Percentiles rank a stretch among this genome's conserved stretches.
phyloP scores from a whole-genome alignment of 352 stramenopile genomes.

The Phytopythium mirpurense region DNA sequence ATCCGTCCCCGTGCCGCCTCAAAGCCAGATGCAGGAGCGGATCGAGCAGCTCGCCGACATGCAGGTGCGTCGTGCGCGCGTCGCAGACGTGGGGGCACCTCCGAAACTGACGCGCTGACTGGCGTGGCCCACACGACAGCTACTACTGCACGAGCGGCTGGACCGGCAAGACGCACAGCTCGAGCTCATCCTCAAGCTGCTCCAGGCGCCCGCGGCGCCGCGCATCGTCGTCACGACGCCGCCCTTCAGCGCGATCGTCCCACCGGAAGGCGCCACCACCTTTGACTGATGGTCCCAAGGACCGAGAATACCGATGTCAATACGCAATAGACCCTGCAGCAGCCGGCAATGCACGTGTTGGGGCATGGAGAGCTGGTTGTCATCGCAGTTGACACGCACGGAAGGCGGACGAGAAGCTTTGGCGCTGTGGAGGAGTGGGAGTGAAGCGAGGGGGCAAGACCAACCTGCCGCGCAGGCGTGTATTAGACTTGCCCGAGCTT shows the following conservation, averaged over 20 bases:
- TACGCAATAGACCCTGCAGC: no score
- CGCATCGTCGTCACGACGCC: constrained; percentile 15
- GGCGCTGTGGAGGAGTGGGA: no score
- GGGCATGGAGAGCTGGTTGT: no score
- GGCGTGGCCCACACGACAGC: constrained; percentile 12
- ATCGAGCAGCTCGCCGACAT: constrained; percentile 45
- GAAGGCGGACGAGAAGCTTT: no score
- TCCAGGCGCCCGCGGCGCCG: constrained; percentile 24
- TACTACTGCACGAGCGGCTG: constrained; percentile 51
- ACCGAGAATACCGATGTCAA: no score
- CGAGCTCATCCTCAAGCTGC: constrained; percentile 39
- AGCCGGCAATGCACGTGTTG: no score
- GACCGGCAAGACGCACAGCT: constrained; percentile 50
- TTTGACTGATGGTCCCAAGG: no score
- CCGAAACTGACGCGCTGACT: neutral
- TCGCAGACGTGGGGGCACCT: neutral
- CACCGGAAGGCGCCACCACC: constrained; percentile 13
- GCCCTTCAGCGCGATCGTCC: constrained; percentile 48
- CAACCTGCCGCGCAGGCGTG: no score
- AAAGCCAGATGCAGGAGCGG: constrained; percentile 40
- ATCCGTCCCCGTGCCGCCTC: constrained; percentile 11
- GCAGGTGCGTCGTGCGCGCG: constrained; percentile 27
- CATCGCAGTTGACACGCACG: no score
- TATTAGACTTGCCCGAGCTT: no score
- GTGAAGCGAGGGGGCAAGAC: no score